Evolutionary conservation across 352 stramenopile species (phyloP), one percentile per base, ranked within the genome.

Genomic region (Blastocystis sp.): DNA sequence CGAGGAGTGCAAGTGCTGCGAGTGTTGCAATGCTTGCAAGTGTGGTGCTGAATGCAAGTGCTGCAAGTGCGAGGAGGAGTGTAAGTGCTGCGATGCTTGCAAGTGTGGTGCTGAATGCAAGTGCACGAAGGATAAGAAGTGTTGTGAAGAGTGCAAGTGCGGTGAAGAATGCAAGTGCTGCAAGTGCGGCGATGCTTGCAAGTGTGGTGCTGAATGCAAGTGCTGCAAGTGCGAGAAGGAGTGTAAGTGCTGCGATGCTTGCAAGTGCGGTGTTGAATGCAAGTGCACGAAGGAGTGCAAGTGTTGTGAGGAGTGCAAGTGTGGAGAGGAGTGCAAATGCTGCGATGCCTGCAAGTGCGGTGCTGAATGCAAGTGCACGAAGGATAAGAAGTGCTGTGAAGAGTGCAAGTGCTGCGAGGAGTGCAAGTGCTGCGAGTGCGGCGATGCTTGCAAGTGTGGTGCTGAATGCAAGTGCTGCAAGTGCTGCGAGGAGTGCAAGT

Each of bases 161-260:
- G 48, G 48, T 17, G 48, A 57, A 17, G 14, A 57, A 7, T 57
- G 48, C 48, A 7, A 57, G 14, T 57, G 48, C 48, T 57, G 48
- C 48, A 1, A 57, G 48, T 57, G 48, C 14, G 48, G 48, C 0
- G 48, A 57, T 14, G 14, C 6, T 14, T 57, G 48, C 48, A 57
- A 57, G 48, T 57, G 48, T 1, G 48, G 48, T 14, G 48, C 6
- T 57, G 6, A 57, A 17, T 57, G 28, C 21, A 48, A 74, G 28
- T 74, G 64, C 43, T 43, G 64, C 1, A 74, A 74, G 64, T 74
- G 64, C 42, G 64, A 28, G 11, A 28, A 74, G 10, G 21, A 74
- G 9, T 45, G 28, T 34, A 34, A 34, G 28, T 34, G 28, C 28
- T 34, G 28, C 28, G 28, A 34, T 34, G 28, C 28, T 34, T 34